phyloP scores from a whole-genome alignment of 306 rosid species.

The Quercus glauca region DNA sequence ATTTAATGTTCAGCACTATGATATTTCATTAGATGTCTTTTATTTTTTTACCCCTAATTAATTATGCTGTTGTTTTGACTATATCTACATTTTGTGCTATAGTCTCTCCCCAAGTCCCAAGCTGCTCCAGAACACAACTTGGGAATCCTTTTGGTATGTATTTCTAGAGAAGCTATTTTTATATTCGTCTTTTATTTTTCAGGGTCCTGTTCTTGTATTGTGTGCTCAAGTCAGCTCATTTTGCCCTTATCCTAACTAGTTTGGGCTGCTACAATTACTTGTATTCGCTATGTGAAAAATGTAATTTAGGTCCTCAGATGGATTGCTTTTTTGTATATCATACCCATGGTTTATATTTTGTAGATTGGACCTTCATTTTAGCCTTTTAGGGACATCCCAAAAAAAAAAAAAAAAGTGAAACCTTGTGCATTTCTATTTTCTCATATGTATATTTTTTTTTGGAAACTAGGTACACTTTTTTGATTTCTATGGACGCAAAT shows the following conservation, averaged over 20 bases:
- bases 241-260: background rate
- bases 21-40: background rate
- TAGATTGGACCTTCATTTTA: background rate
- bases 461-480: constrained; percentile 73
- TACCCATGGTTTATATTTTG: constrained; percentile 1
- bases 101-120: constrained; percentile 52
- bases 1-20: background rate
- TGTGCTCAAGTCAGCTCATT: background rate
- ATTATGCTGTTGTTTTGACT: constrained; percentile 9
- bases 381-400: too few species aligned
- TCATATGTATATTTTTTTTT: background rate
- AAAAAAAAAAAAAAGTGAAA: background rate
- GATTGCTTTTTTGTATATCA: background rate
- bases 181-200: background rate
- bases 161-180: constrained; percentile 4
- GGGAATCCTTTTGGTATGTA: constrained; percentile 87
- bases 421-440: background rate
- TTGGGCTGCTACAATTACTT: background rate
- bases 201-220: background rate
- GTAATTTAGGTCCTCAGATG: background rate
- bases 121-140: constrained; percentile 60
- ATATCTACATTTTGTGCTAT: constrained; percentile 29
- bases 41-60: constrained; percentile 1
- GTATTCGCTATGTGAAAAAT: background rate
- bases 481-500: constrained; percentile 87